phyloP scores from a whole-genome alignment of 2,329 filamentous ascomycete species.

The Ophiostoma piceae region DNA sequence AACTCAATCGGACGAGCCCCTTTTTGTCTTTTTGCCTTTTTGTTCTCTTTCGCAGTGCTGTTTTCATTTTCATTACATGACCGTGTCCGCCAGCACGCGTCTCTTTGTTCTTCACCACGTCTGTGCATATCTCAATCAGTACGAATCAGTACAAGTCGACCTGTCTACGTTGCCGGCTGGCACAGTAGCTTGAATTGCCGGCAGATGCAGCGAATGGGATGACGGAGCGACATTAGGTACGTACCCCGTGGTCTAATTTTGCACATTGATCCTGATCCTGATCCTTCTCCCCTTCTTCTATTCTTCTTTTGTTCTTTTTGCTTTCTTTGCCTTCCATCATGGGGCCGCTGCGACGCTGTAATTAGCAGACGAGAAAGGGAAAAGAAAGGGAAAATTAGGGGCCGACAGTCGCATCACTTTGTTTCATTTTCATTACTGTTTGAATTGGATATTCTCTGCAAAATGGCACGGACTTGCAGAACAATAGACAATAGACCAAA shows the following conservation, averaged over 20 bases:
- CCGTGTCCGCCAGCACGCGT: neutral
- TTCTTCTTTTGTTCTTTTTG: neutral
- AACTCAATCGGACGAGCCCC: neutral
- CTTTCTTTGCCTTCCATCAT: neutral
- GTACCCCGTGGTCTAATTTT: neutral
- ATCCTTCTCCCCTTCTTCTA: neutral
- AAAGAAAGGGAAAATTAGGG: neutral
- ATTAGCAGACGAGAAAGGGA: neutral
- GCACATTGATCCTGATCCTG: neutral
- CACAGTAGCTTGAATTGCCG: neutral
- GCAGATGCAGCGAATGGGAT: conserved; percentile 4
- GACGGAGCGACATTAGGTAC: neutral
- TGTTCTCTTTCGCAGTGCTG: neutral
- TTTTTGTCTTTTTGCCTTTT: neutral
- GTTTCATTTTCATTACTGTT: neutral
- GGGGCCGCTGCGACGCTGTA: neutral
- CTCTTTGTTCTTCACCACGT: conserved; percentile 1
- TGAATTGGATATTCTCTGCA: neutral
- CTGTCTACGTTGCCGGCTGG: neutral
- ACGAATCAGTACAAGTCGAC: neutral
- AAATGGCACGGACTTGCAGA: neutral
- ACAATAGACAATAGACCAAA: neutral
- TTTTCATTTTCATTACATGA: neutral
- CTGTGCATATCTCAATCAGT: neutral
- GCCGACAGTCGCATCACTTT: neutral